phyloP scores from a whole-genome alignment of 192 early-diverging fungal genomes.

The Podila epigama region DNA sequence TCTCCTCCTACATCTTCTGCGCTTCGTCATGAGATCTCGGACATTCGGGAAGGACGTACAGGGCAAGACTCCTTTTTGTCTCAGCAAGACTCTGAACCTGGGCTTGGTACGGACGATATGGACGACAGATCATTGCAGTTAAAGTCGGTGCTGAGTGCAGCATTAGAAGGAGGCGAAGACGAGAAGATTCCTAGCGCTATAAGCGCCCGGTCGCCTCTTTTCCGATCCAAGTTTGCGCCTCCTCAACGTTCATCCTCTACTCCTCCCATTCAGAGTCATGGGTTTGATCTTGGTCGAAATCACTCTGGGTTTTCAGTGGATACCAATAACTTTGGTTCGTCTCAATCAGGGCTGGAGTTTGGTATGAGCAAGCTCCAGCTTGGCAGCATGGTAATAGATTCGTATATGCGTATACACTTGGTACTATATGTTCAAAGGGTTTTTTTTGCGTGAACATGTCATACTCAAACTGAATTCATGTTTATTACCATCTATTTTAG shows the following conservation, averaged over 20 bases:
- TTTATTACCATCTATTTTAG: neutral
- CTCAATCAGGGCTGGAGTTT: constrained; percentile 14
- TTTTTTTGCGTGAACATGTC: no score
- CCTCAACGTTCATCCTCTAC: constrained; percentile 30
- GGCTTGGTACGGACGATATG: constrained; percentile 7
- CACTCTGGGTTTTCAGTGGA: constrained; percentile 6
- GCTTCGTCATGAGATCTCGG: constrained; percentile 21
- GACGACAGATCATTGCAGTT: constrained; percentile 23
- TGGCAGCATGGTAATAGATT: constrained; percentile 11
- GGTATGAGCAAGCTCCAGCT: constrained; percentile 19
- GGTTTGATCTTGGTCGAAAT: neutral
- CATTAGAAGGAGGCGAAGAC: constrained; percentile 20
- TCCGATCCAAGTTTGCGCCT: constrained; percentile 30
- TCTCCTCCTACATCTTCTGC: constrained; percentile 16
- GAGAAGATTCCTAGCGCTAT: constrained; percentile 13
- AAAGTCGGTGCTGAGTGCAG: constrained; percentile 28
- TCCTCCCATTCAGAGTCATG: constrained; percentile 6
- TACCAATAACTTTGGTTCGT: neutral
- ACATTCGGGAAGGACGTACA: neutral
- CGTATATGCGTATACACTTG: neutral
- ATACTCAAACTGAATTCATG: no score
- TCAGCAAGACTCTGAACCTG: neutral
- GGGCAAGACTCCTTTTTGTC: neutral
- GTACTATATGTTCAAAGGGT: neutral
- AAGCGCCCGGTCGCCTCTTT: constrained; percentile 13